phyloP scores from a whole-genome alignment of 2,329 filamentous ascomycete species.

The Daldinia eschscholtzii region DNA sequence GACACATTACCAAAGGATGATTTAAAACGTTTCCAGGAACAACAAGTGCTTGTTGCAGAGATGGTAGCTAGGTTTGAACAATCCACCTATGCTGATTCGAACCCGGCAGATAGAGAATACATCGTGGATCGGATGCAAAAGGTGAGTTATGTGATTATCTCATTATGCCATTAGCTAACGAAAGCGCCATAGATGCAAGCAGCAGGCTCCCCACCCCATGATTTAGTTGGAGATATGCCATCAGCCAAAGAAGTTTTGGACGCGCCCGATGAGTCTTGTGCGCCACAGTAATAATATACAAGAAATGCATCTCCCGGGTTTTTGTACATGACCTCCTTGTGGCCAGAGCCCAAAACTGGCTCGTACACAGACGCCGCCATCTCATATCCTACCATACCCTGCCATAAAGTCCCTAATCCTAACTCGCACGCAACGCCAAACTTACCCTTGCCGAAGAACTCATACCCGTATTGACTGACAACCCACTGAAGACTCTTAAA shows the following conservation, averaged over 20 bases:
- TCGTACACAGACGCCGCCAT: conserved; percentile 43
- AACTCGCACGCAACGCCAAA: conserved; percentile 44
- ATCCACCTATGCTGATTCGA: conserved; percentile 83
- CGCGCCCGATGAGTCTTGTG: conserved; percentile 71
- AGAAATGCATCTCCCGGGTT: conserved; percentile 22
- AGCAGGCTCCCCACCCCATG: conserved; percentile 87
- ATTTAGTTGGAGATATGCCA: conserved; percentile 90
- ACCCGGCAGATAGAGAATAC: conserved; percentile 85
- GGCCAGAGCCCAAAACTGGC: conserved; percentile 32
- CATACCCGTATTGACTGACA: conserved; percentile 28
- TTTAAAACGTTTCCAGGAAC: conserved; percentile 82
- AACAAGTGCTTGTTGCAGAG: conserved; percentile 82
- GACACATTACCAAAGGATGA: conserved; percentile 76
- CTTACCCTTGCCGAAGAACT: conserved; percentile 34
- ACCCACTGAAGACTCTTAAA: conserved; percentile 22
- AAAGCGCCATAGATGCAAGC: conserved; percentile 85
- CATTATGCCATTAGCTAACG: conserved; percentile 35
- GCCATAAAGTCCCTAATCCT: conserved; percentile 40
- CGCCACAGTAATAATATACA: conserved; percentile 65
- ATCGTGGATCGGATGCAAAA: conserved; percentile 99
- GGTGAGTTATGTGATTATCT: conserved; percentile 64
- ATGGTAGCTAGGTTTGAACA: conserved; percentile 93
- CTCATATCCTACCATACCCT: conserved; percentile 31
- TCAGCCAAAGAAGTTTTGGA: conserved; percentile 80
- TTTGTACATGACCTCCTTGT: conserved; percentile 45